These are phyloP conservation scores for Pythium aristosporum DNA, from an alignment of 352 stramenopile genomes.

Conservation along the genomic window DNA sequence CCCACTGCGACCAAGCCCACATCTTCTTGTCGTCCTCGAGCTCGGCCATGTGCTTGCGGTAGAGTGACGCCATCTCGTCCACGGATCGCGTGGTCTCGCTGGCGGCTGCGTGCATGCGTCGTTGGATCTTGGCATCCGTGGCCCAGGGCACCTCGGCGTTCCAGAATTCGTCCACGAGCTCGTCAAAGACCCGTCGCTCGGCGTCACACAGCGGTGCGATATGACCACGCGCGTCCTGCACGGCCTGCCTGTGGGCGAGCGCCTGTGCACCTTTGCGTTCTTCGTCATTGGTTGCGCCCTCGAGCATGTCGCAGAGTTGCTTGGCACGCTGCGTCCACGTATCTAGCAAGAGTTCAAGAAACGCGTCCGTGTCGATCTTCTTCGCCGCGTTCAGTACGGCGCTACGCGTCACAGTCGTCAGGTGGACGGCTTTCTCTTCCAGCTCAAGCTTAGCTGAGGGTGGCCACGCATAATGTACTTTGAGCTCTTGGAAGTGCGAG, in stretches of 20 bases:
- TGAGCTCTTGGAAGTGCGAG: constrained; percentile 55
- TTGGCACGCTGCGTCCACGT: constrained; percentile 62
- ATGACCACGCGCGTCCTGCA: constrained; percentile 44
- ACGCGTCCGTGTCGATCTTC: constrained; percentile 79
- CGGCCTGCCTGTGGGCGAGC: constrained; percentile 36
- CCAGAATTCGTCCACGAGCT: constrained; percentile 69
- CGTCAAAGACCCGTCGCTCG: constrained; percentile 48
- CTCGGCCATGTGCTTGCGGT: constrained; percentile 27
- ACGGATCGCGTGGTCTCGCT: constrained; percentile 28
- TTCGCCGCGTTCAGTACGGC: constrained; percentile 44
- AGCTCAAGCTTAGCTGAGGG: constrained; percentile 46
- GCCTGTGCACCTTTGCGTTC: constrained; percentile 28
- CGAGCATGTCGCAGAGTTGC: constrained; percentile 43
- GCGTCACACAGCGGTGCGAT: constrained; percentile 33
- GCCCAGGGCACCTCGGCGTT: constrained; percentile 59
- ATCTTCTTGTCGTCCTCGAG: constrained; percentile 23
- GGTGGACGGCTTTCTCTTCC: constrained; percentile 40
- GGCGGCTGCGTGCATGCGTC: constrained; percentile 22
- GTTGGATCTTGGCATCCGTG: constrained; percentile 37
- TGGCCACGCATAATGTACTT: constrained; percentile 55
- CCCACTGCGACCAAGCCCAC: constrained; percentile 27
- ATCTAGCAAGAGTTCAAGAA: constrained; percentile 63
- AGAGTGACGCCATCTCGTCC: constrained; percentile 45
- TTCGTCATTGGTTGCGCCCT: constrained; percentile 60
- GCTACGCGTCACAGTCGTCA: constrained; percentile 42